These are phyloP conservation scores for Aquilaria sinensis DNA, from an alignment of 345 rosid genomes.

Conservation along the genomic window DNA sequence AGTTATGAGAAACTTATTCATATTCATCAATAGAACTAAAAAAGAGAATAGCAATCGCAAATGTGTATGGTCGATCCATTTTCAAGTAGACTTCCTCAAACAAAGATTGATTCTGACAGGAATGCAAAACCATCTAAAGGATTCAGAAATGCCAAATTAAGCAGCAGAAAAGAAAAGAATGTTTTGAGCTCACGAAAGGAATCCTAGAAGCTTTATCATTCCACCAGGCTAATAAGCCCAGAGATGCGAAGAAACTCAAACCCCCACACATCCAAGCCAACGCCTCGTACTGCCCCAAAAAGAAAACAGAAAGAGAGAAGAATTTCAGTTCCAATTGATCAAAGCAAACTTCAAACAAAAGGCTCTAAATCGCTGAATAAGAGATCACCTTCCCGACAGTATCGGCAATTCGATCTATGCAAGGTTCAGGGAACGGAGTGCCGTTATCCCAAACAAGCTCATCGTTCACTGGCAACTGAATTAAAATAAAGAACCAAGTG, in stretches of 20 bases:
- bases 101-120: too few species aligned
- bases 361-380: background rate
- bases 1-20: too few species aligned
- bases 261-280: slow-evolving; percentile 98
- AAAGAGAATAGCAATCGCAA: too few species aligned
- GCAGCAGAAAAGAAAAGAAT: background rate
- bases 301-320: background rate
- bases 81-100: too few species aligned
- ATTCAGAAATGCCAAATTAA: background rate
- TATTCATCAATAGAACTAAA: too few species aligned
- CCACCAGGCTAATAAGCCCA: slow-evolving; percentile 70
- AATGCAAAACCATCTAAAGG: background rate
- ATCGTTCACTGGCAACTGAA: slow-evolving; percentile 76
- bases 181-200: slow-evolving; percentile 62
- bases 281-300: slow-evolving; percentile 69
- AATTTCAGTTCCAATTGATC: background rate
- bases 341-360: background rate
- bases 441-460: slow-evolving; percentile 98
- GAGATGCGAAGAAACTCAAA: slow-evolving; percentile 63
- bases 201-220: slow-evolving; percentile 89
- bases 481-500: background rate
- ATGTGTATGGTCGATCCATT: too few species aligned
- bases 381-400: slow-evolving; percentile 79
- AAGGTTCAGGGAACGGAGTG: slow-evolving; percentile 85
- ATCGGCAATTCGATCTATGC: slow-evolving; percentile 96